phyloP scores from a whole-genome alignment of 1,284 basidiomycete genomes.

The Puccinia horiana region DNA sequence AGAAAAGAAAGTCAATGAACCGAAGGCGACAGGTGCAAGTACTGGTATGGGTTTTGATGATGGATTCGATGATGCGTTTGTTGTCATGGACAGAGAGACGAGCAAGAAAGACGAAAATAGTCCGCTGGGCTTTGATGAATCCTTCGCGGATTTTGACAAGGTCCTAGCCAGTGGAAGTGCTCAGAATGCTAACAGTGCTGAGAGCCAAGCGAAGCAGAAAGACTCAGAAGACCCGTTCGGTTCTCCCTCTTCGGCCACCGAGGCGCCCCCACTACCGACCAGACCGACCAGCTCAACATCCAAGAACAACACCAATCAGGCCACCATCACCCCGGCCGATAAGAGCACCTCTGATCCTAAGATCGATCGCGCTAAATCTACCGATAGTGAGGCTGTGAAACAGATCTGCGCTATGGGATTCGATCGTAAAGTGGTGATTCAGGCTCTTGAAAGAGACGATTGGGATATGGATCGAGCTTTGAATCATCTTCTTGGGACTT shows the following conservation, averaged over 20 bases:
- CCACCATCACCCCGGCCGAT: background rate
- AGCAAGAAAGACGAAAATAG: background rate
- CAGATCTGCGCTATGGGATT: slow-evolving; percentile 48
- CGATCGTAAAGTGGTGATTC: slow-evolving; percentile 21
- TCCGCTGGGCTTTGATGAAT: slow-evolving; percentile 37
- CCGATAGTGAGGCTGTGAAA: slow-evolving; percentile 36
- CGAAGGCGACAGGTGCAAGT: background rate
- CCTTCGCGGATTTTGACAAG: slow-evolving; percentile 37
- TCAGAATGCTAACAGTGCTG: background rate
- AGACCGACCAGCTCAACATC: background rate
- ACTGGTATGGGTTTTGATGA: slow-evolving; percentile 1
- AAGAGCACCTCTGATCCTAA: background rate
- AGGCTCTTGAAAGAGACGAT: slow-evolving; percentile 38
- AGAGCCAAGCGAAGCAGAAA: background rate
- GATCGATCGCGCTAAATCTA: slow-evolving; percentile 14
- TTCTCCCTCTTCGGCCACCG: slow-evolving; percentile 4
- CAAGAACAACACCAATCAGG: background rate
- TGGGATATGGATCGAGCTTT: slow-evolving; percentile 36
- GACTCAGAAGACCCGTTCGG: slow-evolving; percentile 32
- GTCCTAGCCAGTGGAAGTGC: background rate
- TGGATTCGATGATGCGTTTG: slow-evolving; percentile 39
- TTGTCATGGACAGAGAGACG: background rate
- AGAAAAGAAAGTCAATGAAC: background rate
- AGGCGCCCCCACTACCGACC: slow-evolving; percentile 22
- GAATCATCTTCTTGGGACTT: slow-evolving; percentile 42